A percentile compares a stretch with the other conserved stretches of the same genome.
phyloP scores from a whole-genome alignment of 306 rosid genomes.

The Dryas drummondii region DNA sequence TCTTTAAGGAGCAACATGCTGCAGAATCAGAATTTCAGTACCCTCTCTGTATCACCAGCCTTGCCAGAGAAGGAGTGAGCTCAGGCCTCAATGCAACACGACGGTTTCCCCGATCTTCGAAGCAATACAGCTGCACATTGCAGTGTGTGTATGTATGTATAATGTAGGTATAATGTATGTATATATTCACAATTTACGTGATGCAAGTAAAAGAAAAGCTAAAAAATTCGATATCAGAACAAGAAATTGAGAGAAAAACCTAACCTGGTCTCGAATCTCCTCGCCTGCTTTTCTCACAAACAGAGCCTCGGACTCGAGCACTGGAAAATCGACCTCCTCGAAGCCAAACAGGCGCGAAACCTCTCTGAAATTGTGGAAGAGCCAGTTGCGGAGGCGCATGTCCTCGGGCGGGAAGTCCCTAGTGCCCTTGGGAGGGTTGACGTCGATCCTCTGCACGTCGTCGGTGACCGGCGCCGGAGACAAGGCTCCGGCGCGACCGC shows the following conservation, averaged over 20 bases:
- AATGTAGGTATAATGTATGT: neutral
- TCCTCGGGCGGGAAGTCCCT: slow-evolving; percentile 90
- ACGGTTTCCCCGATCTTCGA: slow-evolving; percentile 95
- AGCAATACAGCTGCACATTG: slow-evolving; percentile 82
- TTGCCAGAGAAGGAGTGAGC: slow-evolving; percentile 96
- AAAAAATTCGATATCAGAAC: neutral
- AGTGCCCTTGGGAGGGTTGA: slow-evolving; percentile 91
- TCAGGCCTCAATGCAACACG: slow-evolving; percentile 97
- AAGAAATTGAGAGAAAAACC: neutral
- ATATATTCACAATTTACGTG: neutral
- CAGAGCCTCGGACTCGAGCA: slow-evolving; percentile 88
- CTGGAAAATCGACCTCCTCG: slow-evolving; percentile 93
- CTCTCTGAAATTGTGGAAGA: slow-evolving; percentile 80
- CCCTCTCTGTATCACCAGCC: slow-evolving; percentile 97
- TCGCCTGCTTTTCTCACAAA: slow-evolving; percentile 89
- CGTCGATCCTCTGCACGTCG: slow-evolving; percentile 63
- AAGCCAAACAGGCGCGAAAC: slow-evolving; percentile 76
- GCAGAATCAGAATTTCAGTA: slow-evolving; percentile 37
- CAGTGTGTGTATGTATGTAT: neutral
- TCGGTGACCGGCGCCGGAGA: slow-evolving; percentile 50
- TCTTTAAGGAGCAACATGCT: slow-evolving; percentile 20
- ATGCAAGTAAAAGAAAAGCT: neutral
- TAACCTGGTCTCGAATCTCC: slow-evolving; percentile 96
- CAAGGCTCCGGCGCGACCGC: slow-evolving; percentile 48
- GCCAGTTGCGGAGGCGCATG: slow-evolving; percentile 86